These are phyloP conservation scores for Pterula multifida DNA, from an alignment of 1,284 basidiomycete species.

Conservation along the genomic window DNA sequence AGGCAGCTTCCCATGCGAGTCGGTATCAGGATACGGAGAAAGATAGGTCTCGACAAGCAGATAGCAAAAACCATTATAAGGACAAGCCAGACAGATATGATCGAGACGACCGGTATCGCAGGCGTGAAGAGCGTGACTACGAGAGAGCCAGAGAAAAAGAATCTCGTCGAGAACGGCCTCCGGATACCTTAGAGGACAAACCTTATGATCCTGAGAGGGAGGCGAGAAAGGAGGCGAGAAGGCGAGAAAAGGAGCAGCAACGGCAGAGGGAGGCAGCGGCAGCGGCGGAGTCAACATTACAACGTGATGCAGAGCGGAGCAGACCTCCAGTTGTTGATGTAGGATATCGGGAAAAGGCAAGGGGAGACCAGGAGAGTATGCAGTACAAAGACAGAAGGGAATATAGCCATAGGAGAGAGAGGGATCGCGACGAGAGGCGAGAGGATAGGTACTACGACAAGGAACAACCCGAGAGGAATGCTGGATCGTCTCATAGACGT, in stretches of 20 bases:
- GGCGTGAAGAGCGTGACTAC: background rate
- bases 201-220: slow-evolving; percentile 1
- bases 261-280: background rate
- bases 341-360: background rate
- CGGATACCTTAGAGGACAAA: background rate
- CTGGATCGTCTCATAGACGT: background rate
- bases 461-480: background rate
- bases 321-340: background rate
- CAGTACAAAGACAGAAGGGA: background rate
- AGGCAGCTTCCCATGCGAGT: background rate
- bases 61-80: background rate
- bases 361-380: background rate
- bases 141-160: background rate
- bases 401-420: background rate
- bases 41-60: background rate
- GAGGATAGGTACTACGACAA: background rate
- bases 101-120: background rate
- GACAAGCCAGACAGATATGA: background rate
- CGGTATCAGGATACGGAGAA: background rate
- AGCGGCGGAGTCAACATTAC: background rate
- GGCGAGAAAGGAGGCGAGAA: background rate
- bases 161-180: background rate
- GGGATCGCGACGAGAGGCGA: background rate
- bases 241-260: background rate
- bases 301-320: background rate